Base-by-base conservation (phyloP, 2,329 filamentous ascomycete species). In the Cladosporium austrohemisphaericum region DNA sequence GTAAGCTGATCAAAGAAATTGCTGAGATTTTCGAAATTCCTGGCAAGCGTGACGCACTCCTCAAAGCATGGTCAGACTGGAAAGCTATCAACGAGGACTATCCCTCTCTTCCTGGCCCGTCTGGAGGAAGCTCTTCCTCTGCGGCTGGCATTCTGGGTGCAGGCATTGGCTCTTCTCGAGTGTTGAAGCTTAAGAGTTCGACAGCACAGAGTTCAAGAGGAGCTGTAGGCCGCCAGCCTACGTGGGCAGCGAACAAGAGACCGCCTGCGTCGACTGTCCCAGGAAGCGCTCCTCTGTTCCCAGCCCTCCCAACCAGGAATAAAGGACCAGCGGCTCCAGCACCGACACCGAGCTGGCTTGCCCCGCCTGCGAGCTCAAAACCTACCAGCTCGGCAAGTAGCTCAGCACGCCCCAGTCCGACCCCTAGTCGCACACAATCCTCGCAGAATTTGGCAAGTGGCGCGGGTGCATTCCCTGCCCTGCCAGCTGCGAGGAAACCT, bases 11-110 rank as follows among this genome's bases (percentile, higher is more conserved):
- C 54, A 87, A 92, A 53, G 93, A 98, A 65, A 79, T 96, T 3
- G 87, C 92, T 4, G 92, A 97, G 45, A 81, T 98, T 9, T 97
- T 93, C 60, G 92, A 98, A 59, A 85, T 94, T 58, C 78, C 85
- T 41, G 65, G 68, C 14, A 95, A 95, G 65, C 82, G 82, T 1
- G 83, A 85, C 45, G 76, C 74, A 1, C 72, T 98, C 3, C 79
- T 90, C 20, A 85, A 85, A 60, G 88, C 91, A 1, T 96, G 92
- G 90, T 88, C 89, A 59, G 88, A 95, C 68, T 96, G 92, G 88
- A 88, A 88, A 38, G 90, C 90, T 29, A 93, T 95, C 70, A 94
- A 95, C 57, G 91, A 96, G 68, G 91, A 96, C 65, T 97, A 96
- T 59, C 92, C 92, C 0, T 88, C 87, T 1, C 74, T 97, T 1